phyloP scores from a whole-genome alignment of 331 rosid genomes.

The Prunus yedoensis region DNA sequence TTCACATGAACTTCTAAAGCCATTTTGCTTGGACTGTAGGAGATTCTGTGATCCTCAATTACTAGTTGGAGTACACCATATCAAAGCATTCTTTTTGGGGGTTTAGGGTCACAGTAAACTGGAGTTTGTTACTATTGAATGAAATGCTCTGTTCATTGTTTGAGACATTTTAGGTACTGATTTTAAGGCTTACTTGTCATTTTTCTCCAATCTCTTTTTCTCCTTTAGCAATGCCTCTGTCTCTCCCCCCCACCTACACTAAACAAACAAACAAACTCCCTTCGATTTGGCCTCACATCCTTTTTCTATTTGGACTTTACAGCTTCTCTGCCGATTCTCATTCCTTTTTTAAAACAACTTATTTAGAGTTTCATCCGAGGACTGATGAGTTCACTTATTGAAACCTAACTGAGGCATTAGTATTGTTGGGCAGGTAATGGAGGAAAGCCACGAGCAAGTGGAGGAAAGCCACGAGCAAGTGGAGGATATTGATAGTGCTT shows the following conservation, averaged over 20 bases:
- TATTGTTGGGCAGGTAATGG: neutral
- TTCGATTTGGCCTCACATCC: no score
- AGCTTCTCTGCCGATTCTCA: no score
- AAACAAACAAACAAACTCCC: no score
- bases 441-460: conserved; percentile 22
- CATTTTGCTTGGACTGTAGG: neutral
- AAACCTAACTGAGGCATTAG: no score
- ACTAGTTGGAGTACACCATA: neutral
- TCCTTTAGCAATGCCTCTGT: no score
- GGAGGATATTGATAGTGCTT: conserved; percentile 58
- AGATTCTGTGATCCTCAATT: neutral
- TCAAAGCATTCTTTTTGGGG: no score
- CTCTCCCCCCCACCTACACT: no score
- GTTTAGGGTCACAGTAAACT: neutral
- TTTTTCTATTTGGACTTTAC: no score
- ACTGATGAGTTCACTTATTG: no score
- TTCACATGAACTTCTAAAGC: neutral
- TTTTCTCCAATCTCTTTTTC: no score
- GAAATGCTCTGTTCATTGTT: neutral
- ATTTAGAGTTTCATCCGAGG: no score
- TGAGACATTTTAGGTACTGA: neutral
- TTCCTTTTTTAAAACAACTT: no score
- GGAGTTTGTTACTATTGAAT: neutral
- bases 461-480: conserved; percentile 29
- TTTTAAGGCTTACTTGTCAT: neutral